Conservation (phyloP, 305 asterid genomes). For the Petunia hybrid region DNA sequence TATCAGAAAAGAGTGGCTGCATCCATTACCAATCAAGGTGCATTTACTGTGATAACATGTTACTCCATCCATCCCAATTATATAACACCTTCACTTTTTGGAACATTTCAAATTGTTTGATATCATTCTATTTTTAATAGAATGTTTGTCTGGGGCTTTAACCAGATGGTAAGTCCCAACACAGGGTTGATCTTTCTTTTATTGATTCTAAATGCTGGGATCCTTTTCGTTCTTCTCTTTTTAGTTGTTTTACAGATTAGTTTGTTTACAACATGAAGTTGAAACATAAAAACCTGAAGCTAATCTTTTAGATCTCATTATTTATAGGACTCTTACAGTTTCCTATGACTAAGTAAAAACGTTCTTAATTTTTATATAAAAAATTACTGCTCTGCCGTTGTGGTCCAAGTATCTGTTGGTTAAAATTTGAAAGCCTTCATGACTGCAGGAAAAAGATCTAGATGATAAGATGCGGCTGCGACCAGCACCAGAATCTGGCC, state of each 20-base stretch:
- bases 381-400: neutral
- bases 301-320: neutral
- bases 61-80: neutral
- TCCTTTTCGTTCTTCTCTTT: neutral
- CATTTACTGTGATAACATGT: constrained; percentile 18
- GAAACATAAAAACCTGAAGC: neutral
- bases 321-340: neutral
- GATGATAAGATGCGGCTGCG: constrained; percentile 49
- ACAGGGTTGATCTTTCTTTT: neutral
- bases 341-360: neutral
- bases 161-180: neutral
- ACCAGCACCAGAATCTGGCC: constrained; percentile 49
- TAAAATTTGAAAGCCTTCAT: constrained; percentile 19
- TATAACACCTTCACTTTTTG: constrained; percentile 20
- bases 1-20: constrained; percentile 30
- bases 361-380: neutral
- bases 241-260: neutral
- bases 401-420: constrained; percentile 1
- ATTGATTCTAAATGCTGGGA: neutral
- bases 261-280: neutral
- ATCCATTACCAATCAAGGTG: constrained; percentile 29
- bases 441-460: constrained; percentile 50
- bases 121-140: neutral
- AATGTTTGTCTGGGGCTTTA: neutral
- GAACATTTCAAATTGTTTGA: constrained; percentile 17